Base-by-base conservation (phyloP, 371 early-diverging fungal species). In the Dichotomocladium elegans region DNA sequence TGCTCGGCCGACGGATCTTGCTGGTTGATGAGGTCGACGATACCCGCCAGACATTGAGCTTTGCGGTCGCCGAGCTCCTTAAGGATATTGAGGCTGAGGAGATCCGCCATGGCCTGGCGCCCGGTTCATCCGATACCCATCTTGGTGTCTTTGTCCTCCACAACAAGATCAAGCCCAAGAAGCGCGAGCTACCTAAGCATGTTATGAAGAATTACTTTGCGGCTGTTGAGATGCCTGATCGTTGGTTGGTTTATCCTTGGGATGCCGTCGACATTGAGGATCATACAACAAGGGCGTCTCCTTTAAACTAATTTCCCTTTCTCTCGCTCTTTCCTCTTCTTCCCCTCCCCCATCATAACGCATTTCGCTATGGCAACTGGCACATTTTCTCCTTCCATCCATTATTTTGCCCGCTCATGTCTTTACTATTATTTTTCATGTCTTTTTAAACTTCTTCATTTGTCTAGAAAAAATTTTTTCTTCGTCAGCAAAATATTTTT, bases 1-100 rank as follows among this genome's bases (percentile, higher is more conserved):
- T 89, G 15, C 58, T 88, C 22, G 88, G 88, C 2, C 78, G 86
- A 27, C 74, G 76, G 59, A 88, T 89, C 45, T 60, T 89, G 51
- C 83, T 89, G 64, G 90, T 89, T 0, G 90, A 89, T 47, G 90
- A 89, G 47, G 88, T 89, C 6, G 90, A 89, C 51, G 90, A 89
- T 55, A 88, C 87, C 51, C 81, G 90, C 40, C 76, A 81, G 30
- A 89, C 90, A 0, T 64, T 89, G 22, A 83, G 81, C 14, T 89
- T 79, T 55, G 90, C 90, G 31, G 83, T 89, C 2, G 68, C 72
- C 7, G 90, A 89, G 61, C 60, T 89, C 35, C 47, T 72, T 50
- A 86, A 87, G 66, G 88, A 89, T 58, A 79, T 89, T 22, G 76
- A 74, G 31, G 53, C 69, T 47, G 86, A 87, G 61, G 72, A 76